phyloP scores from a whole-genome alignment of 169 alveolate species.

The Babesia ovata region DNA sequence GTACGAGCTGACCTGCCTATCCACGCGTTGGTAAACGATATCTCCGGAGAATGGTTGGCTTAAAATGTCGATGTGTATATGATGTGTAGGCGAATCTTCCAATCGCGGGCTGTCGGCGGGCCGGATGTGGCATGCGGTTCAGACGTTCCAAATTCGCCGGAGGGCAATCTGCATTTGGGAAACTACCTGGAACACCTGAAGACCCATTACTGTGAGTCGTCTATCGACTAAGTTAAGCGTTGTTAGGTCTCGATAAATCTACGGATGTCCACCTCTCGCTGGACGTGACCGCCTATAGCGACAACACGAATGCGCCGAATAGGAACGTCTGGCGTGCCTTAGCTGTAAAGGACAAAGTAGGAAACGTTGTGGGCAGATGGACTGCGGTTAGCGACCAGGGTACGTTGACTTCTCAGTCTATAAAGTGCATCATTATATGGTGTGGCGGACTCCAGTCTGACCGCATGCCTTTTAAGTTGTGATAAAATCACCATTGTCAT shows the following conservation, averaged over 20 bases:
- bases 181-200: slow-evolving; percentile 37
- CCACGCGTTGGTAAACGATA: slow-evolving; percentile 54
- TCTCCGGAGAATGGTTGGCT: slow-evolving; percentile 58
- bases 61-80: neutral
- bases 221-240: neutral
- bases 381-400: slow-evolving; percentile 66
- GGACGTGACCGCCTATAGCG: slow-evolving; percentile 14
- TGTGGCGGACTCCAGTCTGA: too few species aligned
- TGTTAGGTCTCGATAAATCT: slow-evolving; percentile 26
- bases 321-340: slow-evolving; percentile 40
- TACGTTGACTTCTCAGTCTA: neutral
- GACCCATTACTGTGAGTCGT: slow-evolving; percentile 28
- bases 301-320: neutral
- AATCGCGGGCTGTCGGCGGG: slow-evolving; percentile 44
- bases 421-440: neutral
- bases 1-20: slow-evolving; percentile 64
- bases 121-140: slow-evolving; percentile 60
- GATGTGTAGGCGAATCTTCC: slow-evolving; percentile 31
- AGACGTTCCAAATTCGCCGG: slow-evolving; percentile 46
- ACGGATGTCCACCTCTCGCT: slow-evolving; percentile 44
- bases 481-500: too few species aligned
- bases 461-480: too few species aligned
- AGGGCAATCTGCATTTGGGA: slow-evolving; percentile 56
- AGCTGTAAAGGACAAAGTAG: slow-evolving; percentile 50
- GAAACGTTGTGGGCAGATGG: slow-evolving; percentile 57